These are phyloP conservation scores for Telopea speciosissima DNA, from an alignment of 177 flowering plant species.

Conservation along the genomic window DNA sequence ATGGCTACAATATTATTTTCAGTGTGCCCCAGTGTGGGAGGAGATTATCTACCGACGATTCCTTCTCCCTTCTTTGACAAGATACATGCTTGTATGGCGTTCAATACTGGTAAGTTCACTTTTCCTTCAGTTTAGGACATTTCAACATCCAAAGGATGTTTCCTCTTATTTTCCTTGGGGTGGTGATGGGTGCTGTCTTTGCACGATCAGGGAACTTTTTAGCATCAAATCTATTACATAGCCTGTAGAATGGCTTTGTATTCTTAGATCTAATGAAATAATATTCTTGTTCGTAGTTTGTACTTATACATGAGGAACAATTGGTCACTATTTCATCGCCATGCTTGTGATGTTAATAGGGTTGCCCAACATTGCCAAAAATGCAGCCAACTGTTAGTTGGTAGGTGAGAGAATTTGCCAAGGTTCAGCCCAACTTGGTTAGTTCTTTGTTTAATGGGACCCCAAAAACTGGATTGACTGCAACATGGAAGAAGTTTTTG, in stretches of 20 bases:
- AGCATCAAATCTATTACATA: conserved; percentile 82
- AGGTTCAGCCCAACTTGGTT: too few relatives aligned
- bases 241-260: conserved; percentile 98
- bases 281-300: conserved; percentile 5
- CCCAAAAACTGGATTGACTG: too few relatives aligned
- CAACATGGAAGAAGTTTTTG: too few relatives aligned
- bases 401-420: too few relatives aligned
- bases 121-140: conserved; percentile 90
- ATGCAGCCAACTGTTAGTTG: too few relatives aligned
- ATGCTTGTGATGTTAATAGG: background rate
- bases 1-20: conserved; percentile 84
- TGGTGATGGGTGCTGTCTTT: conserved; percentile 79
- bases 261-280: conserved; percentile 87
- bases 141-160: conserved; percentile 84
- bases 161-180: conserved; percentile 88
- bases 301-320: conserved; percentile 1
- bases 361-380: too few relatives aligned
- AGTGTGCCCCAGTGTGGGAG: conserved; percentile 84
- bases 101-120: conserved; percentile 75
- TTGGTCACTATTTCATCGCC: background rate
- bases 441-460: too few relatives aligned
- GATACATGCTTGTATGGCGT: conserved; percentile 94
- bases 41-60: conserved; percentile 92
- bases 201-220: conserved; percentile 73
- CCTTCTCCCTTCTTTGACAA: conserved; percentile 90